Evolutionary conservation across 2,329 filamentous ascomycete species (phyloP), one percentile per base, ranked within the genome.

Genomic region (Pseudogymnoascus sp.): DNA sequence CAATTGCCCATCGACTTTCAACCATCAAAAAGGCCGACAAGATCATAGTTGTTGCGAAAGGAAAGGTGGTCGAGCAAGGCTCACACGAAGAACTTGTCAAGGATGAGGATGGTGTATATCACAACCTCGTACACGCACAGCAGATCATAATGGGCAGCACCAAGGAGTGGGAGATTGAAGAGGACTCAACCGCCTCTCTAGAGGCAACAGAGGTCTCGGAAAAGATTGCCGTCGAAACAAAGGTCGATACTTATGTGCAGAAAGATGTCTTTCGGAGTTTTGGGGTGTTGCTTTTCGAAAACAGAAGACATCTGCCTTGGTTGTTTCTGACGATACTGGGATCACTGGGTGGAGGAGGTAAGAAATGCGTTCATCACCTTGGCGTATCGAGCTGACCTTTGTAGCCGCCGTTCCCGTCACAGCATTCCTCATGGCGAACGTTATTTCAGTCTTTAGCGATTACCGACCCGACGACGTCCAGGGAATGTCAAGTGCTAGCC

Each of bases 11-110:
- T 73, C 80, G 88, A 3, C 78, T 92, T 2, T 89, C 87, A 0
- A 92, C 89, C 0, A 89, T 91, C 69, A 88, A 86, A 72, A 85
- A 88, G 66, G 90, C 91, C 3, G 88, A 96, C 70, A 84, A 86
- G 38, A 96, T 96, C 62, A 78, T 92, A 6, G 91, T 96, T 0
- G 75, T 96, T 62, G 82, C 88, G 59, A 83, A 88, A 68, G 91
- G 91, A 1, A 76, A 80, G 61, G 83, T 91, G 0, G 81, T 88
- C 7, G 90, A 96, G 73, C 78, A 87, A 68, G 91, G 91, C 0
- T 91, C 84, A 0, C 91, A 96, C 67, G 84, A 91, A 5, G 82
- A 85, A 46, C 81, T 96, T 0, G 78, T 96, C 1, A 73, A 78
- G 2, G 75, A 81, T 38, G 78, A 85, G 3, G 78, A 77, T 2